Percentiles rank a stretch among this genome's conserved stretches.
Evolutionary conservation across 177 flowering plant genomes (phyloP).

Genomic region (Vitis hybrid): DNA sequence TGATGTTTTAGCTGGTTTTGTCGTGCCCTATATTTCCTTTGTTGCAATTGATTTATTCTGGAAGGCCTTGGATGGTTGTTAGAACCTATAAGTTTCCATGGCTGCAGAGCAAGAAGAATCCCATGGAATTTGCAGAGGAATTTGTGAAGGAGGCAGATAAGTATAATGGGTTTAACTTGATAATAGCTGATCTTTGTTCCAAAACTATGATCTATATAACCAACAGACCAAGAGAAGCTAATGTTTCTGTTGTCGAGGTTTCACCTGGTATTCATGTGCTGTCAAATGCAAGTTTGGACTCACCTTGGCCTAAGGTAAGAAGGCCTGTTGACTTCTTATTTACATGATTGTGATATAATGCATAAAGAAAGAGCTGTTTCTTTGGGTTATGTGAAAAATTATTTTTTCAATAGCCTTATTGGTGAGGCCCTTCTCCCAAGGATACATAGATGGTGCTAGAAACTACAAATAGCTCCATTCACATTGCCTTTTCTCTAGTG

Average conservation of each 20-base stretch:
- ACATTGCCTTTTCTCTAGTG: no score
- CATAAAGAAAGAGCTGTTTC: background rate
- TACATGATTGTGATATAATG: background rate
- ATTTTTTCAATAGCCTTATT: no score
- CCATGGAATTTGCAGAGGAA: slow-evolving; percentile 54
- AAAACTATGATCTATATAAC: slow-evolving; percentile 55
- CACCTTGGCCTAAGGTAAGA: slow-evolving; percentile 74
- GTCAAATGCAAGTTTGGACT: slow-evolving; percentile 59
- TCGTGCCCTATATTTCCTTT: background rate
- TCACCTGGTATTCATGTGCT: slow-evolving; percentile 65
- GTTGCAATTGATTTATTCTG: background rate
- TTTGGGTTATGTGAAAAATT: no score
- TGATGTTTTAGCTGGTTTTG: no score
- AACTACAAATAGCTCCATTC: no score
- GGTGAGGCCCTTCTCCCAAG: no score
- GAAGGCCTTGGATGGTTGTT: background rate
- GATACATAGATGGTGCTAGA: no score
- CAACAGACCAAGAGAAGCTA: slow-evolving; percentile 40
- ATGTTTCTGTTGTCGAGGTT: slow-evolving; percentile 27
- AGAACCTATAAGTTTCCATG: background rate
- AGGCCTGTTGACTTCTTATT: background rate
- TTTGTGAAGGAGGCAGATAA: slow-evolving; percentile 38
- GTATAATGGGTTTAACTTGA: slow-evolving; percentile 63
- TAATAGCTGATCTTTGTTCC: slow-evolving; percentile 44
- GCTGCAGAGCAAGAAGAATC: slow-evolving; percentile 45